Base-by-base conservation (phyloP, 441 rosid genomes). In the Omphalea diandra region DNA sequence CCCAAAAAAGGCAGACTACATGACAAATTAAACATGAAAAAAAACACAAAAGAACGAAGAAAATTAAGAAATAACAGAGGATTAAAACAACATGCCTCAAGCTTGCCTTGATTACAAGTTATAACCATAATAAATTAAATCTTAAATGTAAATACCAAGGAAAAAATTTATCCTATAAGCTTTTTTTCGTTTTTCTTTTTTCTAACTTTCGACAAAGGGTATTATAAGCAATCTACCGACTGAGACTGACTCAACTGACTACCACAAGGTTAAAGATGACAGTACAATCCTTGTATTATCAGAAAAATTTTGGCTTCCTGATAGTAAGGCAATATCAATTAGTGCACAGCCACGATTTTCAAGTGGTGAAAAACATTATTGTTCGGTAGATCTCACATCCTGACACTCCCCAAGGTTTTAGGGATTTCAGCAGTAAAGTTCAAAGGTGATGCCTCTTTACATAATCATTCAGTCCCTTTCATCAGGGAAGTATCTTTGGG, bases 401-500 rank as follows among this genome's bases (percentile, higher is more conserved):
- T 35, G 40, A 3, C 3, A 15, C 5, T 12, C 52, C 63, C 1
- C 36, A 10, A 8, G 22, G 26, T 24, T 24, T 69, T 10, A 1
- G 27, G 20, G 3, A 46, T 20, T 27, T 24, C 1, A 40, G 36
- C 35, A 33, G 36, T 22, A 36, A 62, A 43, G 40, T 46, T 10
- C 18, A 18, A 27, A 29, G 24, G 47, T 46, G 22, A 31, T 7
- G 3, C 7, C 35, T 72, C 38, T 31, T 38, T n/a, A 4, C 14
- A 40, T 32, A 35, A 14, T 63, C 47, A 24, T 38, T 60, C 56
- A 40, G 49, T 64, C 75, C 49, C 75, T 59, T 68, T 71, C 73
- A 24, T 63, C 63, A 4, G 84, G 66, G 36, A 88, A 83, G 84
- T 90, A 90, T 81, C 87, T 81, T 57, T 68, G 85, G 50, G 91